Evolutionary conservation across 140 eudicot species (phyloP), one percentile per base, ranked within the genome.

Genomic region (Ambrosia hybrid): DNA sequence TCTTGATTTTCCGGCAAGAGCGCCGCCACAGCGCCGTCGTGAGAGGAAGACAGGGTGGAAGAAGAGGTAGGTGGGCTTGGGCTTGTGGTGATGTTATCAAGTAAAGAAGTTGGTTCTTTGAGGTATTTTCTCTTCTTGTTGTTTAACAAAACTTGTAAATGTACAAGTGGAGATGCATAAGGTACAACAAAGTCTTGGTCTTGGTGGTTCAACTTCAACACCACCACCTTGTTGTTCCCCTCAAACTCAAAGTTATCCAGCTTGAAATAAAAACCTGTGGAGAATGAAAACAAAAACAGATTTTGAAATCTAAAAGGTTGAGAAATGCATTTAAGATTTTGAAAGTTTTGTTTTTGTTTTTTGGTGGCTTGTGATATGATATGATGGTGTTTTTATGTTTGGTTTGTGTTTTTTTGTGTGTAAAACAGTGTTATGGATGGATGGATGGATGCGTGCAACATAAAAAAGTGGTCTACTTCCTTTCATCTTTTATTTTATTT

Each of bases 201-300:
- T 4, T 60, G 46, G 46, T 41, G 6, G 46, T 38, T 4, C 26
- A 21, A 21, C 4, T 41, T 38, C 75, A 66, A 77, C 69, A 48
- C 58, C 68, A 79, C 66, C 72, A 74, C 91, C 91, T 96, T 89
- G 85, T 91, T 88, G 26, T 21, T 21, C 96, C 89, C 97, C 85
- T 91, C 86, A 49, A 86, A 83, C 70, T 88, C 96, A 84, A 88
- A 91, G 2, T 41, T 5, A 5, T 39, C 45, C 45, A 39, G 46
- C 46, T 41, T 41, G 46, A 41, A 41, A 41, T 6, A 41, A 41
- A 41, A 41, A 88, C 92, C 3, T 52, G 26, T 12, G 6, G 3
- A 48, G n/a, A 48, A 48, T 48, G 17, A 38, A 21, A 41, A 64
- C 21, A 14, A 41, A n/a, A 51, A 60, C 21, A 16, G 5, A 9